Evolutionary conservation across 2,329 filamentous ascomycete genomes (phyloP), one percentile per base, ranked within the genome.

Genomic region (Chrysoporthe puriensis): DNA sequence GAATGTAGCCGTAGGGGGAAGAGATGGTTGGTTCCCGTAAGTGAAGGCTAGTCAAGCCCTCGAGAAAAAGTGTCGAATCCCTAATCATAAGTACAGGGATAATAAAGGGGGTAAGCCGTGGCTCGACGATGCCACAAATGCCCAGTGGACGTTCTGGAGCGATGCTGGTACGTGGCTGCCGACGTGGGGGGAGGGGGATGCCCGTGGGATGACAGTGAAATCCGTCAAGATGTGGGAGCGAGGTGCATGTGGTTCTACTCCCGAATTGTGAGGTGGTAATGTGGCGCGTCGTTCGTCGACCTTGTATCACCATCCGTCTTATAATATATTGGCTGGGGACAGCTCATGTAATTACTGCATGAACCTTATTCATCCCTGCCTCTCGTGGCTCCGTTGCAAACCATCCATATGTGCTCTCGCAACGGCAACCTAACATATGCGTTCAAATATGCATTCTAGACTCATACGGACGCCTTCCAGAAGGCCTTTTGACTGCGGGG

Each of bases 1-100:
- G 36, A 84, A 84, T 70, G 82, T 86, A 1, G 84, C 83, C 0
- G 82, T 85, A 44, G 84, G 84, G 1, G 75, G 77, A 50, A 81
- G 74, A 7, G 84, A 83, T 66, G 83, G 83, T 18, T 85, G 80
- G 77, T 86, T 85, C 72, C 72, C 74, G 76, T 80, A 73, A 71
- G 78, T 74, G 58, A 16, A 6, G 32, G 26, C 16, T 21, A 16
- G 42, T 54, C 16, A 42, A 43, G 13, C 54, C 4, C 36, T 18
- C 18, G 16, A 43, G 18, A 50, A 36, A 13, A 58, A 14, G 1
- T 42, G 44, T 9, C 36, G 44, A 21, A 61, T 32, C 34, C 36
- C 66, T 75, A 62, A 71, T 34, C 61, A 59, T 18, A 26, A 43
- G 52, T n/a, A 56, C 64, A 80, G 77, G 63, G 83, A 85, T 69